Percentiles rank a stretch among this genome's conserved stretches.
Evolutionary conservation across 257 asterid species (phyloP).

Genomic region (Forsythia viridissima): DNA sequence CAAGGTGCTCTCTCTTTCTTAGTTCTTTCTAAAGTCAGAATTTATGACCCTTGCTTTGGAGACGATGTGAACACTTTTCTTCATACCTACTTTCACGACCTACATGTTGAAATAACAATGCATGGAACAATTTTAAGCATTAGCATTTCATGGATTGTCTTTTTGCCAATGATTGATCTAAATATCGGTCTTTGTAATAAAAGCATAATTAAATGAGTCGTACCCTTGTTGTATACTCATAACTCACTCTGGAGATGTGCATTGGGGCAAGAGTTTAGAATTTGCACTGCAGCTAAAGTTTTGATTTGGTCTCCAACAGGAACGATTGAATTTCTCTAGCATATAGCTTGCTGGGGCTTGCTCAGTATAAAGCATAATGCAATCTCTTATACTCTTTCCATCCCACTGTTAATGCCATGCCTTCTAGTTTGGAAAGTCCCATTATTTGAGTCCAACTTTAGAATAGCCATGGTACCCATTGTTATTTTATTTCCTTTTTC

Average conservation of each 20-base stretch:
- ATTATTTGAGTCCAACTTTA: neutral
- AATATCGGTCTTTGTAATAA: neutral
- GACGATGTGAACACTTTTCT: neutral
- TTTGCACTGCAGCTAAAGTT: neutral
- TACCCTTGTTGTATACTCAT: neutral
- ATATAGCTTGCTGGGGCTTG: slow-evolving; percentile 15
- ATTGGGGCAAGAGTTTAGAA: no score
- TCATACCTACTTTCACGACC: neutral
- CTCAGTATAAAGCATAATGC: slow-evolving; percentile 14
- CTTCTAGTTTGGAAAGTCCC: slow-evolving; percentile 5
- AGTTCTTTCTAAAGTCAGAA: slow-evolving; percentile 10
- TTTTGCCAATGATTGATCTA: neutral
- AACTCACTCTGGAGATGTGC: neutral
- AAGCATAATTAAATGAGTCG: neutral
- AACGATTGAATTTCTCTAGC: slow-evolving; percentile 9
- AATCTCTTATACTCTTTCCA: neutral
- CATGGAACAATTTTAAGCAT: neutral
- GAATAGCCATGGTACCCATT: neutral
- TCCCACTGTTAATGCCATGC: neutral
- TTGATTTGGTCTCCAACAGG: neutral
- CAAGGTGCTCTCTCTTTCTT: slow-evolving; percentile 56
- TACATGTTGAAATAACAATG: neutral
- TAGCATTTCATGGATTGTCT: neutral
- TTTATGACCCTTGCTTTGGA: neutral
- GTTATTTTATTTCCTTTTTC: neutral